These are phyloP conservation scores for Phytophthora brassicae DNA, from an alignment of 352 stramenopile genomes.

Conservation along the genomic window DNA sequence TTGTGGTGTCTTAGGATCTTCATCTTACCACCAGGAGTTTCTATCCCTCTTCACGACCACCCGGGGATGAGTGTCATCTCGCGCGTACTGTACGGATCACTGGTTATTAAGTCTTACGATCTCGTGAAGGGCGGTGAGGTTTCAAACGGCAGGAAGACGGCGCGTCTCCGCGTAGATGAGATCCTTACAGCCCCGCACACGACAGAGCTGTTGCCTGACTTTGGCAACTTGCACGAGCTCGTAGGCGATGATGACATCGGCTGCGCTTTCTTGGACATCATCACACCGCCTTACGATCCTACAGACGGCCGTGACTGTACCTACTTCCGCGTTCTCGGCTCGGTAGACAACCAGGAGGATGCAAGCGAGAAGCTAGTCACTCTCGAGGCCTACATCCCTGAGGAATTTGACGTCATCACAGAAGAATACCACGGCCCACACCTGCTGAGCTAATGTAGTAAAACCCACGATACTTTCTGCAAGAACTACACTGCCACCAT, in stretches of 20 bases:
- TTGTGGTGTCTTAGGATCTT: constrained; percentile 62
- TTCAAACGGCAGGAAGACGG: constrained; percentile 26
- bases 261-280: constrained; percentile 86
- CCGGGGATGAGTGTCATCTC: constrained; percentile 86
- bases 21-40: constrained; percentile 68
- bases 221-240: constrained; percentile 80
- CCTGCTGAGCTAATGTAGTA: constrained; percentile 31
- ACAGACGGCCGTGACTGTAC: constrained; percentile 69
- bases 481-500: too few relatives aligned
- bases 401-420: constrained; percentile 56
- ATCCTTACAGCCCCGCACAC: constrained; percentile 58
- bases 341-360: constrained; percentile 11
- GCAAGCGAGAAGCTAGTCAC: constrained; percentile 25
- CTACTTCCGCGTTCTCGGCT: constrained; percentile 61
- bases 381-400: constrained; percentile 55
- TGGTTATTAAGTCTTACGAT: constrained; percentile 70
- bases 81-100: constrained; percentile 71
- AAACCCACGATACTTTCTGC: too few relatives aligned
- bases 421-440: constrained; percentile 52
- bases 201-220: constrained; percentile 67
- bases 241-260: constrained; percentile 65
- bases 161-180: constrained; percentile 45
- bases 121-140: constrained; percentile 28
- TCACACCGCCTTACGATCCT: constrained; percentile 80
- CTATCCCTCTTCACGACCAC: constrained; percentile 82